phyloP scores from a whole-genome alignment of 257 asterid genomes.

The Fraxinus quadrangulata region DNA sequence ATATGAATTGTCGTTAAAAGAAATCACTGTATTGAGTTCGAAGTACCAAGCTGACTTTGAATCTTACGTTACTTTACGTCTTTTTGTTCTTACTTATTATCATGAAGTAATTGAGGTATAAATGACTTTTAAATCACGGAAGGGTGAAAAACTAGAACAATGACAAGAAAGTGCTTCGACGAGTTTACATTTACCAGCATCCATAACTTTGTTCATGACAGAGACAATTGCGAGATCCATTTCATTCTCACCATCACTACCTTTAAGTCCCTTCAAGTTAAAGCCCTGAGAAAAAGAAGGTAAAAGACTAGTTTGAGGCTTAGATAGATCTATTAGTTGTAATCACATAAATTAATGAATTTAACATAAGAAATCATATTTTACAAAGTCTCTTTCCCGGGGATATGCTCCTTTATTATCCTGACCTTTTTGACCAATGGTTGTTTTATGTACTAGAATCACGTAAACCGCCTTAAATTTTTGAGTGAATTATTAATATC shows the following conservation, averaged over 20 bases:
- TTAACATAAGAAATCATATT: neutral
- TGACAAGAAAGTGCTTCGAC: too few relatives aligned
- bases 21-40: neutral
- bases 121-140: too few relatives aligned
- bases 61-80: neutral
- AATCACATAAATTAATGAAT: neutral
- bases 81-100: too few relatives aligned
- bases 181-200: too few relatives aligned
- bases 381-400: neutral
- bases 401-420: neutral
- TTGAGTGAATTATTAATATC: neutral
- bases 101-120: too few relatives aligned
- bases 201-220: too few relatives aligned
- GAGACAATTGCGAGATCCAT: too few relatives aligned
- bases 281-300: neutral
- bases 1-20: constrained; percentile 1
- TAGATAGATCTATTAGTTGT: neutral
- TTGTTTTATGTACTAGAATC: neutral
- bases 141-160: too few relatives aligned
- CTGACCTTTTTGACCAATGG: neutral
- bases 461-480: too few relatives aligned
- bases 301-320: neutral
- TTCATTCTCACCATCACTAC: too few relatives aligned
- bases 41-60: neutral
- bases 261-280: too few relatives aligned